Conservation (phyloP, 2,329 filamentous ascomycete genomes). For the Fusarium nisikadoi region DNA sequence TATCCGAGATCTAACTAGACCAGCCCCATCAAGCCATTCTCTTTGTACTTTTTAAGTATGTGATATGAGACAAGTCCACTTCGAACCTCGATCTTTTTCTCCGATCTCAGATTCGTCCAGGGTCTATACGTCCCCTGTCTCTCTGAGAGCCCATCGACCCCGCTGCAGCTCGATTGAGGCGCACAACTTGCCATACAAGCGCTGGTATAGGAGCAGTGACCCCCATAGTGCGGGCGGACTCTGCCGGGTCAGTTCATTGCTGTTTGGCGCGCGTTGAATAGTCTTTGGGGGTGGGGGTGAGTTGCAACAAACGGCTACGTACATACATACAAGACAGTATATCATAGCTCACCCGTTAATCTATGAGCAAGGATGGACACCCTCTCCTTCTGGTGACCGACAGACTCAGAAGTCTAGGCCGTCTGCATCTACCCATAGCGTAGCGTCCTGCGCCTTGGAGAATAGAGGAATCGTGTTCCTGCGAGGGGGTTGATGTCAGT, state of each 20-base stretch:
- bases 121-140: conserved; percentile 2
- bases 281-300: neutral
- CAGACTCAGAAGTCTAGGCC: neutral
- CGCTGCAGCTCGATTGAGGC: conserved; percentile 1
- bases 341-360: neutral
- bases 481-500: neutral
- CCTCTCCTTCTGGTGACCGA: neutral
- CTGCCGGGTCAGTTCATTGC: conserved; percentile 6
- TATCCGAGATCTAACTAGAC: neutral
- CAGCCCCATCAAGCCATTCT: neutral
- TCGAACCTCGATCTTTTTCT: conserved; percentile 19
- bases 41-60: neutral
- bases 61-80: conserved; percentile 10
- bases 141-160: neutral
- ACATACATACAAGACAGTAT: neutral
- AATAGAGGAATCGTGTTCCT: neutral
- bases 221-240: neutral
- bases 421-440: conserved; percentile 18
- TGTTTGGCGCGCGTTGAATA: neutral
- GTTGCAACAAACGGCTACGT: neutral
- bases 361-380: neutral
- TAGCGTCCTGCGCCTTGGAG: conserved; percentile 6
- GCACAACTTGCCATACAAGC: neutral
- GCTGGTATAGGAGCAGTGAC: neutral
- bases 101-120: conserved; percentile 8